These are phyloP conservation scores for Lavandula angustifolia DNA, from an alignment of 257 asterid species.

Conservation along the genomic window DNA sequence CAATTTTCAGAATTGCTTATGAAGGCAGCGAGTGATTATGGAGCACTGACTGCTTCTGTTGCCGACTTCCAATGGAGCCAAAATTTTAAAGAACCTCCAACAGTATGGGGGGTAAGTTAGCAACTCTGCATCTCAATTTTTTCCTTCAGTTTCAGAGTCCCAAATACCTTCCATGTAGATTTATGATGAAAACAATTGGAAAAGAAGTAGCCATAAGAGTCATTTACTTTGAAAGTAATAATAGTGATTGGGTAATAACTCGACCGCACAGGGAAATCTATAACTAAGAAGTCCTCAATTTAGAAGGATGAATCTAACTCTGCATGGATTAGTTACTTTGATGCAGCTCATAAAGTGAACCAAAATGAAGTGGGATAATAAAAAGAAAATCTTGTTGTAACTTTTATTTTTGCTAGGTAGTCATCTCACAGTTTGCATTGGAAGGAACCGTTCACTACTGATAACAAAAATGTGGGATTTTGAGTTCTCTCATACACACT, in stretches of 20 bases:
- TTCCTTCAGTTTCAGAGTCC: background rate
- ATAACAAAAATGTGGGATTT: background rate
- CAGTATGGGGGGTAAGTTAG: slow-evolving; percentile 93
- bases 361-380: background rate
- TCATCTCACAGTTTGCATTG: background rate
- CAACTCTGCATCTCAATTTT: slow-evolving; percentile 1
- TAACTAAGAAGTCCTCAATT: slow-evolving; percentile 3
- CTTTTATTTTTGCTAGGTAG: background rate
- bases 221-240: background rate
- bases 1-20: slow-evolving; percentile 93
- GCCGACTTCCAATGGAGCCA: slow-evolving; percentile 97
- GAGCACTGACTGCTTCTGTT: slow-evolving; percentile 88
- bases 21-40: slow-evolving; percentile 98
- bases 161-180: background rate
- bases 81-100: slow-evolving; percentile 93
- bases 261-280: background rate
- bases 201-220: background rate
- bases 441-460: background rate
- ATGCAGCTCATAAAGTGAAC: background rate
- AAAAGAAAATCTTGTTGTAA: background rate
- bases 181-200: slow-evolving; percentile 17
- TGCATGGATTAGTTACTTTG: slow-evolving; percentile 8
- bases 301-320: background rate
- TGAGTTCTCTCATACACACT: background rate
- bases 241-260: background rate